Evolutionary conservation across 768 basidiomycete genomes (phyloP), one percentile per base, ranked within the genome.

Genomic region (Botryobasidium botryosum): DNA sequence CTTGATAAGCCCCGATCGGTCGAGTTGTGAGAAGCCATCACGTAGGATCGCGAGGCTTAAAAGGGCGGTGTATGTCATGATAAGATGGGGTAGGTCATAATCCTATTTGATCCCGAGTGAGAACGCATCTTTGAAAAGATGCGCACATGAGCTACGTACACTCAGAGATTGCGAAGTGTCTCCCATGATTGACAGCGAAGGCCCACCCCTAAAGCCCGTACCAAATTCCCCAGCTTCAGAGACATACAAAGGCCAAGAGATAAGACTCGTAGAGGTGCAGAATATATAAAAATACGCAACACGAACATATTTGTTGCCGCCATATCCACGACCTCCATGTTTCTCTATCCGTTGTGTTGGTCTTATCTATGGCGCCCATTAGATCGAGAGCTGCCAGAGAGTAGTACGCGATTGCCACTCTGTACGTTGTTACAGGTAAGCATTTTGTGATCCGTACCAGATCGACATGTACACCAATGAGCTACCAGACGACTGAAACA

Each of bases 11-110:
- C 79, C 85, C 13, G 61, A 31, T 24, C 77, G 69, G 54, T 96
- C 72, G 20, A 99, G 64, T 44, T 63, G 64, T 27, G 70, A 60
- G 53, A 91, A 79, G 52, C 85, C 77, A 55, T 94, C 92, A n/a
- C 82, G 71, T 21, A 99, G 68, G 50, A 94, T 79, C 0, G 80
- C 74, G 8, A 99, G 76, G 0, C 74, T 71, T 3, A 94, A 62
- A 8, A 99, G 58, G 0, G 90, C 86, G 1, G 88, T 86, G 55
- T 97, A 99, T 6, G 91, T 90, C 71, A 88, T 84, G 44, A 94
- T 86, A 13, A 96, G 64, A 59, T 96, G 81, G 1, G 85, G 82
- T 15, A 71, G 68, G 51, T 81, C 72, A 55, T 75, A 73, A 20
- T 4, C 55, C 40, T 26, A 45, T 26, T 32, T 36, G 37, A 27